A percentile compares a stretch with the other conserved stretches of the same genome.
Evolutionary conservation across 768 basidiomycete species (phyloP).

Genomic region (Pleurotus giganteus): DNA sequence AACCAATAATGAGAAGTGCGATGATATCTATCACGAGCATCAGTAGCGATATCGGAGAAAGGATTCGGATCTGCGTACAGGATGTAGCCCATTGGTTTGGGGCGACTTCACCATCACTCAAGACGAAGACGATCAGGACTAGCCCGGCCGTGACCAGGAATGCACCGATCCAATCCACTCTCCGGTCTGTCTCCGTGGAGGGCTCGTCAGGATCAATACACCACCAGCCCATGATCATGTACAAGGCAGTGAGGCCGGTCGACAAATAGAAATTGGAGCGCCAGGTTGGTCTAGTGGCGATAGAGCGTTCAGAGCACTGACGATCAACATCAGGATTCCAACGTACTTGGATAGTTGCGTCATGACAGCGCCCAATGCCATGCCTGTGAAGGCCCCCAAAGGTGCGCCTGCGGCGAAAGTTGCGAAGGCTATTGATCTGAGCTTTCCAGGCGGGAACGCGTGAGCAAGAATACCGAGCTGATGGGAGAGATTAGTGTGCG

Average conservation of each 20-base stretch:
- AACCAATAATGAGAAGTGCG: conserved; percentile 58
- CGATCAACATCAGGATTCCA: background rate
- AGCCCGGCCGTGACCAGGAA: conserved; percentile 60
- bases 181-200: conserved; percentile 36
- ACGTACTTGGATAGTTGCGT: conserved; percentile 50
- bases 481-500: background rate
- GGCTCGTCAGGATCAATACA: conserved; percentile 60
- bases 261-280: conserved; percentile 59
- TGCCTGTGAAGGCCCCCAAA: conserved; percentile 71
- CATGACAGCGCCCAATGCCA: conserved; percentile 64
- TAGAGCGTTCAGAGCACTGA: background rate
- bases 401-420: conserved; percentile 85
- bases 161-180: conserved; percentile 80
- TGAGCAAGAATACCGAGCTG: conserved; percentile 83
- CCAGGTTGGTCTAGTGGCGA: conserved; percentile 50
- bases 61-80: conserved; percentile 18
- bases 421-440: conserved; percentile 77
- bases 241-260: conserved; percentile 52
- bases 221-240: conserved; percentile 50
- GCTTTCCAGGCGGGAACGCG: conserved; percentile 62
- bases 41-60: conserved; percentile 16
- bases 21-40: conserved; percentile 55
- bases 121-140: conserved; percentile 68
- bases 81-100: conserved; percentile 59
- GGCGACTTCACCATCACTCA: conserved; percentile 63